A percentile compares a stretch with the other conserved stretches of the same genome.
phyloP scores from a whole-genome alignment of 495 filamentous ascomycete species.

The Annulohypoxylon bovei region DNA sequence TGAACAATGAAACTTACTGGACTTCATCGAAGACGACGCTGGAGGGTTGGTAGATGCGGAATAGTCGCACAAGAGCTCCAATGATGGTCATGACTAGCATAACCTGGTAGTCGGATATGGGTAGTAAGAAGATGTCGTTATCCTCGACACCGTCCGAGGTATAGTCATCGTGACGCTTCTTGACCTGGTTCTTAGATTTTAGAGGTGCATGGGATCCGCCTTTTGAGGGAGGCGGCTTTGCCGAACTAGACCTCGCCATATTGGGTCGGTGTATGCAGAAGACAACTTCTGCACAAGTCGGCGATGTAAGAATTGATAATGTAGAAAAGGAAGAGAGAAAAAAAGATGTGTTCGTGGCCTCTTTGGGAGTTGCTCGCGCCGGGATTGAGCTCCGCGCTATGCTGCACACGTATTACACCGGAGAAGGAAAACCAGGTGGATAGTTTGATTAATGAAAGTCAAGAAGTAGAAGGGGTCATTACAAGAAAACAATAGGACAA shows the following conservation, averaged over 20 bases:
- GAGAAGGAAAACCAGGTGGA: constrained; percentile 25
- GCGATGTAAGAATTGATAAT: constrained; percentile 6
- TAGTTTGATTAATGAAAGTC: constrained; percentile 56
- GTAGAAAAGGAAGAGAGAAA: constrained; percentile 2
- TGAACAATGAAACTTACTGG: constrained; percentile 68
- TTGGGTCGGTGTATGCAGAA: constrained; percentile 11
- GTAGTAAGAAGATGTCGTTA: constrained; percentile 78
- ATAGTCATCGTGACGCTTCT: constrained; percentile 63
- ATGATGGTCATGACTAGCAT: constrained; percentile 77
- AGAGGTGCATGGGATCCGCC: constrained; percentile 32
- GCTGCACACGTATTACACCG: constrained; percentile 30
- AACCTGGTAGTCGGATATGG: constrained; percentile 81
- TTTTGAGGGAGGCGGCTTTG: constrained; percentile 53
- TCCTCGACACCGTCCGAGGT: constrained; percentile 72
- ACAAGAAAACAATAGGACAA: constrained; percentile 52
- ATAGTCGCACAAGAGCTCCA: constrained; percentile 83
- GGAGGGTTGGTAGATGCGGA: constrained; percentile 93
- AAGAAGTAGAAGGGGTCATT: constrained; percentile 56
- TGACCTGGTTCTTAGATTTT: constrained; percentile 47
- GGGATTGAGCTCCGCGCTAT: constrained; percentile 14
- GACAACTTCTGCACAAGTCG: constrained; percentile 3
- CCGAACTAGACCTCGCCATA: constrained; percentile 55
- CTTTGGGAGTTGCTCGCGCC: constrained; percentile 17
- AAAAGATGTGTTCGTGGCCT: constrained; percentile 38
- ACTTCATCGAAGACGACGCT: constrained; percentile 99